These are phyloP conservation scores for Pyrus pyrifolia DNA, from an alignment of 306 rosid species.

Conservation along the genomic window DNA sequence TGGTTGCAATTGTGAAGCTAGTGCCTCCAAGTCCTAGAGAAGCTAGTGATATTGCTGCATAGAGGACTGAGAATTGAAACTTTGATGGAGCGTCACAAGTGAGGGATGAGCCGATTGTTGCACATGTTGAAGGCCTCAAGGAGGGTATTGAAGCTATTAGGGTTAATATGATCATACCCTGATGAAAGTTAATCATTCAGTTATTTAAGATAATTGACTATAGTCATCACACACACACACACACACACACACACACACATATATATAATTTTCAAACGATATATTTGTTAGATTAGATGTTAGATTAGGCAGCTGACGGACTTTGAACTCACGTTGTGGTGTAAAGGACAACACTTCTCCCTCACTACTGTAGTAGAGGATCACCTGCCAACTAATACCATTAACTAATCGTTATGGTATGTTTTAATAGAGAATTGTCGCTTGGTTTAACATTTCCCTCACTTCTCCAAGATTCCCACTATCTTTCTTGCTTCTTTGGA, in stretches of 20 bases:
- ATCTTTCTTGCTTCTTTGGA: too few species aligned
- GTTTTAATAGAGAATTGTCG: too few species aligned
- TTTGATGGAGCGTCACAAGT: conserved; percentile 20
- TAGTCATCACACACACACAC: too few species aligned
- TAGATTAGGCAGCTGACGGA: too few species aligned
- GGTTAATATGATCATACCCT: conserved; percentile 27
- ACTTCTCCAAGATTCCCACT: too few species aligned
- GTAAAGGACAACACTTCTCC: too few species aligned
- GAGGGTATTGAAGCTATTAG: conserved; percentile 18
- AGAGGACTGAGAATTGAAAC: conserved; percentile 28
- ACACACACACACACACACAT: too few species aligned
- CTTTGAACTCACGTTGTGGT: too few species aligned
- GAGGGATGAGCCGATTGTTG: not conserved
- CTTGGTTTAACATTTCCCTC: not conserved
- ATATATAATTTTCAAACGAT: too few species aligned
- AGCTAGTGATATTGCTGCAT: conserved; percentile 17
- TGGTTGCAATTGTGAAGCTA: conserved; percentile 34
- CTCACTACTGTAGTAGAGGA: too few species aligned
- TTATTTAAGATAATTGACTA: not conserved
- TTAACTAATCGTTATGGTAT: too few species aligned
- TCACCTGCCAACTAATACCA: not conserved
- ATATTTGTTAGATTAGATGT: too few species aligned
- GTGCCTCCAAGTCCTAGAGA: conserved; percentile 32
- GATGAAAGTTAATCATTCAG: not conserved
- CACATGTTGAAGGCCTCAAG: conserved; percentile 25